These are phyloP conservation scores for Mucor sp. DNA, from an alignment of 371 early-diverging fungal species.

Conservation along the genomic window DNA sequence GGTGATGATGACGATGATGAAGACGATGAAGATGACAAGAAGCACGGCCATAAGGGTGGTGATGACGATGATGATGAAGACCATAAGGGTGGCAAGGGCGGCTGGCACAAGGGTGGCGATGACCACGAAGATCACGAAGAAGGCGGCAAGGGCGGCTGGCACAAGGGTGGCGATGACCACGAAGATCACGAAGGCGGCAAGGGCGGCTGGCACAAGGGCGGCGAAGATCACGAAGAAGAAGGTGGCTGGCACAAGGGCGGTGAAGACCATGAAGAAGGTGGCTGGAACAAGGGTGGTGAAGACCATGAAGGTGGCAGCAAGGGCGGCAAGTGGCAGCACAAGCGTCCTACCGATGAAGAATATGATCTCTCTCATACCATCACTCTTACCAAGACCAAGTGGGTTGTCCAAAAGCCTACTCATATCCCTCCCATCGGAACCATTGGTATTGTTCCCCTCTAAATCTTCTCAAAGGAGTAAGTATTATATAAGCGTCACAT, in stretches of 20 bases:
- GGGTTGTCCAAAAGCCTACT: slow-evolving; percentile 12
- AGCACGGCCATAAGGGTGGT: slow-evolving; percentile 2
- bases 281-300: neutral
- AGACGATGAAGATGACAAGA: slow-evolving; percentile 6
- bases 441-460: neutral
- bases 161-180: slow-evolving; percentile 2
- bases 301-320: neutral
- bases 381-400: slow-evolving; percentile 35
- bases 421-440: neutral
- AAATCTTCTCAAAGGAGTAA: neutral
- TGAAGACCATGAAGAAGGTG: neutral
- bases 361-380: slow-evolving; percentile 34
- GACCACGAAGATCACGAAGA: neutral
- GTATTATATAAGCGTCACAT: neutral
- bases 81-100: neutral
- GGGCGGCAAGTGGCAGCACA: neutral
- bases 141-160: neutral
- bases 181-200: neutral
- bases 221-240: neutral
- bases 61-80: slow-evolving; percentile 6
- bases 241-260: neutral
- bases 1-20: slow-evolving; percentile 13
- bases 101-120: neutral
- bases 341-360: neutral
- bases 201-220: neutral